Evolutionary conservation across 306 rosid genomes (phyloP).

Genomic region (Cucumis cinereus): DNA sequence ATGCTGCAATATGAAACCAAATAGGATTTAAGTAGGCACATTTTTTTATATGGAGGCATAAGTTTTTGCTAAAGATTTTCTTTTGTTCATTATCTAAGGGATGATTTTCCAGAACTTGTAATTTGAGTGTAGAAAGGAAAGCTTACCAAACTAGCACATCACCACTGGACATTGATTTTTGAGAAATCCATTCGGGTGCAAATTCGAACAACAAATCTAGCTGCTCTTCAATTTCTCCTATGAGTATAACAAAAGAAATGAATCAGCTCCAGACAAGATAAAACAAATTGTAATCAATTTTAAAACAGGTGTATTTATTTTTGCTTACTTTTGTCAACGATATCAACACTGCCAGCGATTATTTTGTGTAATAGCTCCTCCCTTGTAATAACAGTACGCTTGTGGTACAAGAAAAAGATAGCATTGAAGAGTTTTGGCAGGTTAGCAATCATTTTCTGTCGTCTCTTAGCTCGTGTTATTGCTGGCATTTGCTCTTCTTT

Average conservation of each 20-base stretch:
- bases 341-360: slow-evolving; percentile 31
- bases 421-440: slow-evolving; percentile 75
- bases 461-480: slow-evolving; percentile 58
- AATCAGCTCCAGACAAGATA: slow-evolving; percentile 9
- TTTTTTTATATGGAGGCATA: too few relatives aligned
- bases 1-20: slow-evolving; percentile 26
- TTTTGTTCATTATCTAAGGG: neutral
- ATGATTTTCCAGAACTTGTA: neutral
- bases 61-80: neutral
- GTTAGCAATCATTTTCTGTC: slow-evolving; percentile 41
- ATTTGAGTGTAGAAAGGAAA: neutral
- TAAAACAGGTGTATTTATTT: neutral
- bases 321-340: slow-evolving; percentile 65
- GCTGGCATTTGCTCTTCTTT: slow-evolving; percentile 63
- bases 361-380: slow-evolving; percentile 70
- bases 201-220: slow-evolving; percentile 48
- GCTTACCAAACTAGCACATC: slow-evolving; percentile 51
- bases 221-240: slow-evolving; percentile 74
- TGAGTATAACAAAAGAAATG: slow-evolving; percentile 7
- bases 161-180: slow-evolving; percentile 41
- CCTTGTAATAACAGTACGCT: slow-evolving; percentile 42
- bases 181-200: slow-evolving; percentile 80
- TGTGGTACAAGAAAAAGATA: slow-evolving; percentile 47
- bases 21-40: neutral
- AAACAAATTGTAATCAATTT: neutral